Percentiles rank a stretch among this genome's conserved stretches.
Evolutionary conservation across 2,329 filamentous ascomycete species (phyloP).

Genomic region (Alternaria novae-zelandiae): DNA sequence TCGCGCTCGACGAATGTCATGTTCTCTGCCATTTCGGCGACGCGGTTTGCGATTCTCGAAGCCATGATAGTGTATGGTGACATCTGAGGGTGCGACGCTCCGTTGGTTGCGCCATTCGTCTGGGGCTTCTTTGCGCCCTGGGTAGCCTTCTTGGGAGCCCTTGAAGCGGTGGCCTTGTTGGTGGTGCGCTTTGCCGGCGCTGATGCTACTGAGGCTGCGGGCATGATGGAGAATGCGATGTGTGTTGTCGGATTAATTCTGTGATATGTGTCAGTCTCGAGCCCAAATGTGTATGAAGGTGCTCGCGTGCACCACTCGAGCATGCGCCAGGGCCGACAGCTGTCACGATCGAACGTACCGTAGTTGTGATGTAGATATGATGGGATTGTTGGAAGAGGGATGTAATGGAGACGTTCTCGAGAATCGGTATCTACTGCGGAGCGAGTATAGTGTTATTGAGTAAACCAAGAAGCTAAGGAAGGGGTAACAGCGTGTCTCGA

Average conservation of each 20-base stretch:
- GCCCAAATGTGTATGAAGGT: neutral
- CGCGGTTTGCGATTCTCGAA: slow-evolving; percentile 57
- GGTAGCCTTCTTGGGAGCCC: slow-evolving; percentile 36
- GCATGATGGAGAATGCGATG: slow-evolving; percentile 29
- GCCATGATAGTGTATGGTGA: slow-evolving; percentile 61
- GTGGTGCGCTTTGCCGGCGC: slow-evolving; percentile 42
- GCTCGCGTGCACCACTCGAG: slow-evolving; percentile 29
- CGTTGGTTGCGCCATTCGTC: slow-evolving; percentile 37
- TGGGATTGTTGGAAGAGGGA: neutral
- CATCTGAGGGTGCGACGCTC: slow-evolving; percentile 31
- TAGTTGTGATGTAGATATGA: neutral
- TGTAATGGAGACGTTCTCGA: neutral
- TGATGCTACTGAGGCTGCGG: slow-evolving; percentile 43
- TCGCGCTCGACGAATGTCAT: slow-evolving; percentile 58
- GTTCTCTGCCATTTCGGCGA: slow-evolving; percentile 61
- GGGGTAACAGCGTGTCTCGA: slow-evolving; percentile 13
- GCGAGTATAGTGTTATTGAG: slow-evolving; percentile 6
- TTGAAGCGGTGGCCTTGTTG: slow-evolving; percentile 38
- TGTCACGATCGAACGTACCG: slow-evolving; percentile 20
- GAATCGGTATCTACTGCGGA: slow-evolving; percentile 3
- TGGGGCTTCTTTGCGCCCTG: slow-evolving; percentile 27
- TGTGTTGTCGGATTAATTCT: neutral
- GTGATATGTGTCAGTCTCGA: slow-evolving; percentile 4
- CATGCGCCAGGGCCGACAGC: slow-evolving; percentile 7
- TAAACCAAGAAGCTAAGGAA: slow-evolving; percentile 15